Base-by-base conservation (phyloP, 1,139 yeast species). In the Spathaspora jeffriesii region DNA sequence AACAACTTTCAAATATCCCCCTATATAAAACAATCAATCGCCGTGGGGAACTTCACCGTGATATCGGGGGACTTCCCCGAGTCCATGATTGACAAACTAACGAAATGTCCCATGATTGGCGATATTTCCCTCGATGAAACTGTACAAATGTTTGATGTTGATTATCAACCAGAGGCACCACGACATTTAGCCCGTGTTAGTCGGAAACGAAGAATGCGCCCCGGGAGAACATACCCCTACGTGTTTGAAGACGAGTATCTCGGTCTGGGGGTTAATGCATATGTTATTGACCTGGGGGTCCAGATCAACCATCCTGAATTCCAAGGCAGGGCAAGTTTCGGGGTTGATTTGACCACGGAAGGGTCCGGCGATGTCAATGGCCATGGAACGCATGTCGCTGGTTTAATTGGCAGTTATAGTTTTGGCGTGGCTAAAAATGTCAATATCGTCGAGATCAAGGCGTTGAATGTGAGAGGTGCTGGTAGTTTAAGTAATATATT, bases 371-470 rank as follows among this genome's bases (percentile, higher is more conserved):
- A 86, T 58, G 54, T 59, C 7, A 84, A 84, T 58, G 93, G 95
- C 0, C 95, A 88, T 60, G 88, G 88, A 1, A 89, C 97, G 0
- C 97, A 91, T 65, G 96, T 90, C 2, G 96, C 97, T 0, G 97
- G 97, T 0, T 65, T 90, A n/a, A 78, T 89, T 38, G 97, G 95
- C 0, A 88, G 96, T 0, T 65, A 62, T 36, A 80, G 85, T 0
- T 90, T 73, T 62, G 97, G 97, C 0, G 96, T 88, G 1, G 88
- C 97, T 9, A 91, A 91, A 58, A 65, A 77, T 20, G 84, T 78
- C 10, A 71, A 71, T n/a, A 61, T 91, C 3, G 70, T 87, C 9
- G 93, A 85, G 40, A 82, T 91, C 13, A 90, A 89, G 58, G 90
- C 89, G 0, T 70, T 90, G 42, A 82, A 84, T 34, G 48, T 47